These are phyloP conservation scores for Omphalotus guepiniiformis DNA, from an alignment of 768 basidiomycete genomes.

Conservation along the genomic window DNA sequence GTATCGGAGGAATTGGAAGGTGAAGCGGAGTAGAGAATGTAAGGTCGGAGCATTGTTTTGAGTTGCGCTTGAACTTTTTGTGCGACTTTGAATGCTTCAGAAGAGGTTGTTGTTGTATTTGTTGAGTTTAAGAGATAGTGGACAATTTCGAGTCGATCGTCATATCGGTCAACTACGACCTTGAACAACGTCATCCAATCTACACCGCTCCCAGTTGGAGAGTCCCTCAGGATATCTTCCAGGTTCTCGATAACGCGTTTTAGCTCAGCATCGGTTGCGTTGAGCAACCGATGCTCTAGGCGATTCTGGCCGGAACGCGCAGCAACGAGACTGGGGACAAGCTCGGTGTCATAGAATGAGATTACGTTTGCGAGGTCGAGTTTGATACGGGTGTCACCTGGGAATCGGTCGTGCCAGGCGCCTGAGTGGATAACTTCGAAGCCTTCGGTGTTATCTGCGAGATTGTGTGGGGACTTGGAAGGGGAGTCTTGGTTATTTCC, in stretches of 20 bases:
- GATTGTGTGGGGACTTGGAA: not conserved
- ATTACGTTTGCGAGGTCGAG: constrained; percentile 37
- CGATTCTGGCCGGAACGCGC: constrained; percentile 26
- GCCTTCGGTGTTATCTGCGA: not conserved
- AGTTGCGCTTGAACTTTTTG: constrained; percentile 26
- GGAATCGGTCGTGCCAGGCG: constrained; percentile 36
- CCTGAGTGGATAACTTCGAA: constrained; percentile 28
- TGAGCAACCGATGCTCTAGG: constrained; percentile 31
- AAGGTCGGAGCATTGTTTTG: constrained; percentile 28
- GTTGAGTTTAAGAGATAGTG: constrained; percentile 30
- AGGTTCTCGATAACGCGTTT: constrained; percentile 21
- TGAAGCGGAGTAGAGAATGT: constrained; percentile 18
- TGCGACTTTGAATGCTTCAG: constrained; percentile 7
- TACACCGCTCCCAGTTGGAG: constrained; percentile 19
- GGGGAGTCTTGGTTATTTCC: too few species aligned
- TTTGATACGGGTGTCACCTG: constrained; percentile 40
- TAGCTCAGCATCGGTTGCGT: constrained; percentile 26
- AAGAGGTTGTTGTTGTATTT: constrained; percentile 1
- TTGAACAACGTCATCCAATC: constrained; percentile 39
- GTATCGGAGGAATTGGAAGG: constrained; percentile 10
- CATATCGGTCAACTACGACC: constrained; percentile 37
- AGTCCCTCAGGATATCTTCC: constrained; percentile 18
- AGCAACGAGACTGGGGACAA: constrained; percentile 32
- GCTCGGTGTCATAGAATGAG: constrained; percentile 38
- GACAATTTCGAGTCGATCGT: constrained; percentile 35